Percentiles rank a stretch among this genome's conserved stretches.
Evolutionary conservation across 768 basidiomycete species (phyloP).

Genomic region (Pisolithus sp.): DNA sequence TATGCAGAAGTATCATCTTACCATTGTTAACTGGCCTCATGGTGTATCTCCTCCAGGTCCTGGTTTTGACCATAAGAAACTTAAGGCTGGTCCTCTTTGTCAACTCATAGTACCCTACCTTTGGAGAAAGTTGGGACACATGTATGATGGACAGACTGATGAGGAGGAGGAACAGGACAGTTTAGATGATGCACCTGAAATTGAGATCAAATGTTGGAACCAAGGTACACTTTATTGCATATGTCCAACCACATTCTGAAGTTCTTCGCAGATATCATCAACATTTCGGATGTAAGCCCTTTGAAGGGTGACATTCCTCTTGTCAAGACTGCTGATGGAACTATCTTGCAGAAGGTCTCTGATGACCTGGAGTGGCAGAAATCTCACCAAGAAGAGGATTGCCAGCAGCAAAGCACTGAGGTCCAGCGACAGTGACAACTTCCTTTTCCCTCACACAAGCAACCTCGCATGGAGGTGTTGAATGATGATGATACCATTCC

Average conservation of each 20-base stretch:
- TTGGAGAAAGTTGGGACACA: not conserved
- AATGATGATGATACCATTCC: not conserved
- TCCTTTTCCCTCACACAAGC: not conserved
- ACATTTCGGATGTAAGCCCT: not conserved
- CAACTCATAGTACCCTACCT: not conserved
- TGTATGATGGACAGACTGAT: not conserved
- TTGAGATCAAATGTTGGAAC: not conserved
- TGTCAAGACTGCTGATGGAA: not conserved
- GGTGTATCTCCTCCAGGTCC: not conserved
- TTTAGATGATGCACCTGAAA: not conserved
- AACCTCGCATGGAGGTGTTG: not conserved
- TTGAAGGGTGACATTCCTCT: not conserved
- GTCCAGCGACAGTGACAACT: not conserved
- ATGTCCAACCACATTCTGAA: not conserved
- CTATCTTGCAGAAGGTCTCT: not conserved
- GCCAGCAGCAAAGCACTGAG: not conserved
- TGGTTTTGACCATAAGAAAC: not conserved
- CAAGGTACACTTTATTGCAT: not conserved
- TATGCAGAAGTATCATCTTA: not conserved
- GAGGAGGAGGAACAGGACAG: not conserved
- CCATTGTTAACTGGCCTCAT: not conserved
- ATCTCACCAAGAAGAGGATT: not conserved
- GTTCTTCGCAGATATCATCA: not conserved
- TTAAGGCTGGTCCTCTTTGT: not conserved
- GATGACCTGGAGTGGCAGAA: not conserved